These are phyloP conservation scores for Adansonia grandidieri DNA, from an alignment of 441 rosid species.

Conservation along the genomic window DNA sequence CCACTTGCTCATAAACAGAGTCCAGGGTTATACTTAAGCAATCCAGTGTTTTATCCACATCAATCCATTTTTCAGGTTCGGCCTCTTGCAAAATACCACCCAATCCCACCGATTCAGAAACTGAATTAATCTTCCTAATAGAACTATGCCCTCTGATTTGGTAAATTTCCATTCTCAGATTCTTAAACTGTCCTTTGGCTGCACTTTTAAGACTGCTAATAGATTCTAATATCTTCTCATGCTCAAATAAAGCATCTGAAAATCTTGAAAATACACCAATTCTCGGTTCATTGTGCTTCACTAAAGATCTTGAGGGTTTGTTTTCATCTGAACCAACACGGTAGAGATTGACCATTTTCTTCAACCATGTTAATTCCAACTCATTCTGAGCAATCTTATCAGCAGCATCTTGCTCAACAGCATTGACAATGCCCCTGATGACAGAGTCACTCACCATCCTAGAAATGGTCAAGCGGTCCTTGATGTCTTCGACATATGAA, in stretches of 20 bases:
- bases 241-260: slow-evolving; percentile 30
- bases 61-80: slow-evolving; percentile 46
- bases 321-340: slow-evolving; percentile 42
- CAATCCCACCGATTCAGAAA: slow-evolving; percentile 50
- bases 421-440: slow-evolving; percentile 73
- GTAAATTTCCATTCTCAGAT: slow-evolving; percentile 62
- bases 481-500: slow-evolving; percentile 63
- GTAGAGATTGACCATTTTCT: slow-evolving; percentile 45
- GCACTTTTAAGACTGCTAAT: slow-evolving; percentile 43
- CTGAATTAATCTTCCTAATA: slow-evolving; percentile 38
- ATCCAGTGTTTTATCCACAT: slow-evolving; percentile 55
- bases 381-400: slow-evolving; percentile 70
- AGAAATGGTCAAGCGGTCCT: slow-evolving; percentile 60
- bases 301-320: slow-evolving; percentile 20
- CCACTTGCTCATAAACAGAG: slow-evolving; percentile 43
- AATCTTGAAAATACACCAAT: slow-evolving; percentile 24
- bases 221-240: slow-evolving; percentile 39
- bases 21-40: slow-evolving; percentile 50
- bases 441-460: slow-evolving; percentile 83
- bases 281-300: slow-evolving; percentile 26
- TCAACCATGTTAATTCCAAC: slow-evolving; percentile 57
- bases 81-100: slow-evolving; percentile 48
- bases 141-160: slow-evolving; percentile 45
- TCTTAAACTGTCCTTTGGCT: slow-evolving; percentile 56
- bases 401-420: slow-evolving; percentile 72